These are phyloP conservation scores for Areca catechu DNA, from an alignment of 176 grass and related monocot genomes.

Conservation along the genomic window DNA sequence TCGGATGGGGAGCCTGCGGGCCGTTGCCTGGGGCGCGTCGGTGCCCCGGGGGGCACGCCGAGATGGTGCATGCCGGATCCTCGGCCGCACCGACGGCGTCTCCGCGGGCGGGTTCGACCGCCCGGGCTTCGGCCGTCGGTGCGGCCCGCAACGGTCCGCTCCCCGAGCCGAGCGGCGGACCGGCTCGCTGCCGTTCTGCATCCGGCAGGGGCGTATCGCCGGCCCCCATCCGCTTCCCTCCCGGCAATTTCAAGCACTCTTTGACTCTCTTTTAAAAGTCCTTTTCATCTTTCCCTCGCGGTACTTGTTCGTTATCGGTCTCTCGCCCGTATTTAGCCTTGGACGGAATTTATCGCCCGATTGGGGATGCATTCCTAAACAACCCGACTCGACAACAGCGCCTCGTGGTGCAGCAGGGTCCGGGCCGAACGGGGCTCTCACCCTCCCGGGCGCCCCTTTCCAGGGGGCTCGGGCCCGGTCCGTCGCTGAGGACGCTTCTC, in stretches of 20 bases:
- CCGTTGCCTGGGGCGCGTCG: background rate
- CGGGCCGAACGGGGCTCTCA: conserved; percentile 14
- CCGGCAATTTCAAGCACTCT: too few relatives aligned
- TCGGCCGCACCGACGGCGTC: too few relatives aligned
- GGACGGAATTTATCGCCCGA: conserved; percentile 11
- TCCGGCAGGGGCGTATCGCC: too few relatives aligned
- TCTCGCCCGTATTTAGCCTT: conserved; percentile 63
- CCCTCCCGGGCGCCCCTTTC: conserved; percentile 52
- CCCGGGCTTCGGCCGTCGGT: too few relatives aligned
- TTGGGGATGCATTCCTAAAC: conserved; percentile 37
- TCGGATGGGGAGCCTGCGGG: conserved; percentile 47
- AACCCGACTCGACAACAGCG: conserved; percentile 32
- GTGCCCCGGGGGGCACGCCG: too few relatives aligned
- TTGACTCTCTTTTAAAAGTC: too few relatives aligned
- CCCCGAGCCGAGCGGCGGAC: too few relatives aligned
- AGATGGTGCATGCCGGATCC: too few relatives aligned
- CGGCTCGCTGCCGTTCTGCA: too few relatives aligned
- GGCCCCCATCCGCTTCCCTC: too few relatives aligned
- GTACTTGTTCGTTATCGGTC: conserved; percentile 71
- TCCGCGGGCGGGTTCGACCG: too few relatives aligned
- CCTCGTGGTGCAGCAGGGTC: conserved; percentile 7
- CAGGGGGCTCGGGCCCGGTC: conserved; percentile 48
- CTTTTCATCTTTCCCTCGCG: conserved; percentile 9
- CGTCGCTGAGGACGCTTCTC: conserved; percentile 3
- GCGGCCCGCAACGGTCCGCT: too few relatives aligned